phyloP scores from a whole-genome alignment of 805 yeast genomes.

The Lipomyces anomalus region DNA sequence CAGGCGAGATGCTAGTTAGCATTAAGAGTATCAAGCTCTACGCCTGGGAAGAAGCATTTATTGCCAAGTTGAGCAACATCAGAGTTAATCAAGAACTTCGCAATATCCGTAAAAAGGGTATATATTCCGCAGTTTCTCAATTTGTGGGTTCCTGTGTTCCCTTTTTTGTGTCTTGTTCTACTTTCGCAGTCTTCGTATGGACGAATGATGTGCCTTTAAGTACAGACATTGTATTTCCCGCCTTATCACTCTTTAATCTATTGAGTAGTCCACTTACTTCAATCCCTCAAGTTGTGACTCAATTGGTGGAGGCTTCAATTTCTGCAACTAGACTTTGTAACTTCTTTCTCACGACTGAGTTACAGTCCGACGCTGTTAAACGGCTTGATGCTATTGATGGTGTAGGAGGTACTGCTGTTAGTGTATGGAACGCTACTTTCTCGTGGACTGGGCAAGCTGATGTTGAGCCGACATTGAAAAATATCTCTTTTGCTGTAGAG shows the following conservation, averaged over 20 bases:
- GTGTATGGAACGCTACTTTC: constrained; percentile 34
- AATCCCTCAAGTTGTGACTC: constrained; percentile 81
- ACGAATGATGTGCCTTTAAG: constrained; percentile 61
- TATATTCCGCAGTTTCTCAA: constrained; percentile 59
- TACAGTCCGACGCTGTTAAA: constrained; percentile 69
- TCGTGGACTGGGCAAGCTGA: constrained; percentile 69
- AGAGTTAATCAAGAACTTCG: constrained; percentile 79
- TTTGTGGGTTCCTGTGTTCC: constrained; percentile 85
- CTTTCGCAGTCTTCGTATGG: constrained; percentile 75
- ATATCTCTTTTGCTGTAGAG: constrained; percentile 55
- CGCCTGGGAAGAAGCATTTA: constrained; percentile 90
- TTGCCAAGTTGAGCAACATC: constrained; percentile 62
- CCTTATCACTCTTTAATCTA: constrained; percentile 79
- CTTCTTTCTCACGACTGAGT: constrained; percentile 65
- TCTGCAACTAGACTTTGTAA: constrained; percentile 52
- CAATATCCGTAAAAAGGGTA: constrained; percentile 70
- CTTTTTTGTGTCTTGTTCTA: constrained; percentile 77
- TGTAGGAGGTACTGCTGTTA: constrained; percentile 56
- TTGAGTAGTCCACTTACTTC: constrained; percentile 85
- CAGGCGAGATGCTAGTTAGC: constrained; percentile 81
- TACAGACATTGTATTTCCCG: constrained; percentile 84
- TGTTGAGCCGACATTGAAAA: constrained; percentile 49
- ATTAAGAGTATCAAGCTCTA: constrained; percentile 88
- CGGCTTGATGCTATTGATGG: constrained; percentile 55
- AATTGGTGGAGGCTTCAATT: constrained; percentile 74